phyloP scores from a whole-genome alignment of 228 moss, liverwort and hornwort species.

The Sphagnum fallax region DNA sequence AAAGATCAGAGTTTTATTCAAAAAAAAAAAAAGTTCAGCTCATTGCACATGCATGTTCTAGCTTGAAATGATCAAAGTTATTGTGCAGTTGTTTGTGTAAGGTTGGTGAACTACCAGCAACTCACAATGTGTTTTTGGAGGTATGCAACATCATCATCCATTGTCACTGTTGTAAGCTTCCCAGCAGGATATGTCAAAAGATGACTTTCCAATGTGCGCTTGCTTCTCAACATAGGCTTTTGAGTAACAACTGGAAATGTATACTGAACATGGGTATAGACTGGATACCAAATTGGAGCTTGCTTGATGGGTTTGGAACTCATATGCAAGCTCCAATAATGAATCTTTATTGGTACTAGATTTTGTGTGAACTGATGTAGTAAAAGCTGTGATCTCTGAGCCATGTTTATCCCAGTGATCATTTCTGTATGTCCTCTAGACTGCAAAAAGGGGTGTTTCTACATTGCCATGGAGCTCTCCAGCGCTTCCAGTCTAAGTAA shows the following conservation, averaged over 20 bases:
- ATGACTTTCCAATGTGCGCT: neutral
- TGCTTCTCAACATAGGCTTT: neutral
- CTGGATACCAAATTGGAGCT: too few relatives aligned
- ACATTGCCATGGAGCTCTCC: slow-evolving; percentile 95
- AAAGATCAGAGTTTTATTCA: neutral
- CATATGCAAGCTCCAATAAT: neutral
- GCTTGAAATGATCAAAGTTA: neutral
- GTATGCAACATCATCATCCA: slow-evolving; percentile 15
- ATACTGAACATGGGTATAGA: neutral
- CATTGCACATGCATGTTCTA: neutral
- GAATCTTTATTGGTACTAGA: neutral
- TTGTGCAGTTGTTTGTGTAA: slow-evolving; percentile 18
- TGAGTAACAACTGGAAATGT: neutral
- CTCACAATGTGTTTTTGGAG: slow-evolving; percentile 83
- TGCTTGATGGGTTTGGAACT: neutral
- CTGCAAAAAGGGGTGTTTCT: slow-evolving; percentile 80
- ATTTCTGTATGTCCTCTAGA: slow-evolving; percentile 24
- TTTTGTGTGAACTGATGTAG: neutral
- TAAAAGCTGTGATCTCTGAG: neutral
- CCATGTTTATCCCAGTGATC: neutral
- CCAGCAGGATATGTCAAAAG: neutral
- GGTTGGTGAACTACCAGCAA: slow-evolving; percentile 86
- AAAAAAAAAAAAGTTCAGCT: neutral
- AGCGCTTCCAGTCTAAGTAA: slow-evolving; percentile 60
- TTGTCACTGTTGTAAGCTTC: neutral